Base-by-base conservation (phyloP, 495 filamentous ascomycete genomes). In the Sporormia fimetaria region DNA sequence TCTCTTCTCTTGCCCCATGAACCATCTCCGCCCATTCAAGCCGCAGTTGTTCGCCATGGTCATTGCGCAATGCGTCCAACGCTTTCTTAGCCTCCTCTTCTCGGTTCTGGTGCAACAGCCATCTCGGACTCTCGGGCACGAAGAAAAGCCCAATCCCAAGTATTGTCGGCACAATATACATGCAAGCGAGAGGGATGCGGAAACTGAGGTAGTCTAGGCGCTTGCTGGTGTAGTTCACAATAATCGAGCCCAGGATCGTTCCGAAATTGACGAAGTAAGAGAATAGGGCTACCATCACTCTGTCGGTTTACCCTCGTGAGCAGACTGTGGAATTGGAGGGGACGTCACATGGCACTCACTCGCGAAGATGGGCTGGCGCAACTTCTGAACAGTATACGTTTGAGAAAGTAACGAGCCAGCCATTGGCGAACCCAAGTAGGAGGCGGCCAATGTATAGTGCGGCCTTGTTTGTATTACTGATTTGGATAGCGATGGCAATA, bases 71-170 rank as follows among this genome's bases (percentile, higher is more conserved):
- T n/a, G 78, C 76, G 15, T 73, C 65, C 18, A 88, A 63, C 2
- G 81, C 64, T 12, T 63, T 59, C 56, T 81, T 81, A 4, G 83
- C 83, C 33, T 81, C 69, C 6, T 78, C 70, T 5, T 74, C 65
- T 23, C 67, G 69, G 2, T 78, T 80, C 49, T 71, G 76, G 6
- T 80, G 71, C 26, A 87, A 76, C 12, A 86, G 69, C 81, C 81
- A 87, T 78, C 80, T 84, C 0, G 83, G 83, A 1, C 69, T 76
- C 57, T 90, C 83, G 1, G 83, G 83, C 0, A 80, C 79, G 21
- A 82, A 71, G 40, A 65, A 68, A 6, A 80, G 50, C 10, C 62
- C 64, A 44, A 85, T 64, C 33, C 80, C 70, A 3, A 87, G 67
- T 1, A 52, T 14, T 2, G 29, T 27, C 2, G 82, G 82, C 1